Evolutionary conservation across 176 grass and related monocot genomes (phyloP), one percentile per base, ranked within the genome.

Genomic region (Oryza brachyantha): DNA sequence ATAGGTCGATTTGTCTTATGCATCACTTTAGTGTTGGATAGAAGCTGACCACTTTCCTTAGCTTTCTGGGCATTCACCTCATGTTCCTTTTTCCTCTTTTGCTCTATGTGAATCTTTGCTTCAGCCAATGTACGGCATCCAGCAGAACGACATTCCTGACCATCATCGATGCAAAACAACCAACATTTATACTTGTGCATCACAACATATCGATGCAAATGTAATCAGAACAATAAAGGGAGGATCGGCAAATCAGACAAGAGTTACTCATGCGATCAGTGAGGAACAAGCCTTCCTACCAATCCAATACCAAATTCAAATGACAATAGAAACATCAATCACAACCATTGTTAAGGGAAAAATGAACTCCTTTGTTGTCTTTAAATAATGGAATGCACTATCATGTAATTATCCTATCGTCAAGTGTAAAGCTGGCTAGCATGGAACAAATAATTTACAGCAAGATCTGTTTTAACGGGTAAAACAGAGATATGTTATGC

Each of bases 101-200:
- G 90, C 67, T 99, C 96, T 60, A 84, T 75, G 81, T 95, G 90
- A 57, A 87, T 67, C 83, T 95, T 93, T 48, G 92, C 96, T 81
- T 99, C 92, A 62, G 87, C 87, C 63, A 95, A 26, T 68, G 92
- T 99, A 54, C 83, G 73, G 45, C 92, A 99, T 48, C 96, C 96
- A 78, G 92, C 87, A 19, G 90, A 84, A 75, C 90, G 96, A 42
- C 92, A 94, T 76, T 92, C 90, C 96, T 99, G 83, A 66, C 13
- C 65, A 38, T 81, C 27, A 68, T 64, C 3, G 72, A 74, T 75
- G 76, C 38, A 67, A 64, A 61, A 8, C 21, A 73, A 59, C 29
- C 24, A 72, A 34, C 28, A 60, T 66, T 73, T 35, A 22, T 34
- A 69, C 75, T 83, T 78, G 50, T 41, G 8, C 25, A 81, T 5